phyloP scores from a whole-genome alignment of 768 basidiomycete species.

The Pleurotus giganteus region DNA sequence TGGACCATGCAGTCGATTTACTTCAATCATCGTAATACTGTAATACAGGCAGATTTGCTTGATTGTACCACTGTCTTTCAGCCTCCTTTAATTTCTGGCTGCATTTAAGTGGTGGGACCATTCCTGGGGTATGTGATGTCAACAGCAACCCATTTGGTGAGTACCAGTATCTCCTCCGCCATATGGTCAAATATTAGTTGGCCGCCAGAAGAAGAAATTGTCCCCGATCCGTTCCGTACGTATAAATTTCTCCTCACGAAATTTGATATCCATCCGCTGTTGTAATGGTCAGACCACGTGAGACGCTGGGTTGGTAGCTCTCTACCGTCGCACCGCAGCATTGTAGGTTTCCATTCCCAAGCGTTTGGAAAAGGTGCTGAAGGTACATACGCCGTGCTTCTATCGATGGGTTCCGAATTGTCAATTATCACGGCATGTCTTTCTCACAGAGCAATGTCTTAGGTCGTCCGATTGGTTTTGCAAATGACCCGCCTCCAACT shows the following conservation, averaged over 20 bases:
- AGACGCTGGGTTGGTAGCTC: not conserved
- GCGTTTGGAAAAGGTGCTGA: not conserved
- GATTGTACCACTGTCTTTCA: not conserved
- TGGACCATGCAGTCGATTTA: not conserved
- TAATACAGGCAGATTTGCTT: not conserved
- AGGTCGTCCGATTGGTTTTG: not conserved
- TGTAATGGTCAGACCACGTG: not conserved
- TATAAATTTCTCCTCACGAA: not conserved
- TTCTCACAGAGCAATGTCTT: not conserved
- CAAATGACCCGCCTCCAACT: not conserved
- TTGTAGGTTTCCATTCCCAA: not conserved
- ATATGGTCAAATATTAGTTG: not conserved
- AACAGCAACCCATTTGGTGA: not conserved
- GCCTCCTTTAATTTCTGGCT: not conserved
- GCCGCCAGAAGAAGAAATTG: not conserved
- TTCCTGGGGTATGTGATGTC: not conserved
- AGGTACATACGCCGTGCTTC: not conserved
- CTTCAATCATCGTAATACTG: not conserved
- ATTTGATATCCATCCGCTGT: not conserved
- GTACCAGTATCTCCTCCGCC: not conserved
- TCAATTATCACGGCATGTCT: not conserved
- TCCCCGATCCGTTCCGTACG: slow-evolving; percentile 1
- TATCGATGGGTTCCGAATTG: slow-evolving; percentile 3
- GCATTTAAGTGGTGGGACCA: too few species aligned
- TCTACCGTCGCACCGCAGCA: not conserved